These are phyloP conservation scores for Neurospora terricola DNA, from an alignment of 495 filamentous ascomycete species.

Conservation along the genomic window DNA sequence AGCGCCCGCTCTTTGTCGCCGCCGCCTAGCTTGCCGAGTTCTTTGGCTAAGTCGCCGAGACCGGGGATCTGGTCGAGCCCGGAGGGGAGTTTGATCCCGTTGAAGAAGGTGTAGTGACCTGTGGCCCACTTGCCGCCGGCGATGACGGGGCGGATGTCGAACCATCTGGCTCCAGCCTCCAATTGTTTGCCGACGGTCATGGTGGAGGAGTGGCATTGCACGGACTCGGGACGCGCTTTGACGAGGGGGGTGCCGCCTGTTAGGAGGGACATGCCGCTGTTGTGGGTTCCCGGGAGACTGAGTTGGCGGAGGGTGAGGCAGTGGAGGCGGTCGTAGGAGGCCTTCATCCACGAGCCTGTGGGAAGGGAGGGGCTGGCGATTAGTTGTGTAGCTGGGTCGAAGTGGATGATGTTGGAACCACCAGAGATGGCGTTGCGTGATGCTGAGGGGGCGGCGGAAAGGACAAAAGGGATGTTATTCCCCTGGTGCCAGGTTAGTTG, in stretches of 20 bases:
- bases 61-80: not conserved
- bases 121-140: not conserved
- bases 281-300: no score
- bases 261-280: not conserved
- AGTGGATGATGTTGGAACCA: no score
- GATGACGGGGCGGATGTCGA: conserved; percentile 1
- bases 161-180: not conserved
- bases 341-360: no score
- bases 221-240: not conserved
- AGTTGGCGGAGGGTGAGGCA: no score
- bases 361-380: no score
- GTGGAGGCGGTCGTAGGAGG: no score
- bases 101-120: not conserved
- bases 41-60: no score
- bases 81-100: not conserved
- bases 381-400: no score
- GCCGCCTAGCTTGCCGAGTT: no score
- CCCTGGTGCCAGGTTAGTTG: not conserved
- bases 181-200: not conserved
- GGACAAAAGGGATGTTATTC: not conserved
- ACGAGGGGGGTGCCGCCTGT: not conserved
- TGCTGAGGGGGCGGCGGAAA: no score
- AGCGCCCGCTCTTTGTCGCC: not conserved
- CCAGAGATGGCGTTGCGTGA: no score
- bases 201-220: not conserved